Percentiles rank a stretch among this genome's conserved stretches.
Conservation (phyloP, 805 yeast species). For the Wickerhamiella sergipiensis region DNA sequence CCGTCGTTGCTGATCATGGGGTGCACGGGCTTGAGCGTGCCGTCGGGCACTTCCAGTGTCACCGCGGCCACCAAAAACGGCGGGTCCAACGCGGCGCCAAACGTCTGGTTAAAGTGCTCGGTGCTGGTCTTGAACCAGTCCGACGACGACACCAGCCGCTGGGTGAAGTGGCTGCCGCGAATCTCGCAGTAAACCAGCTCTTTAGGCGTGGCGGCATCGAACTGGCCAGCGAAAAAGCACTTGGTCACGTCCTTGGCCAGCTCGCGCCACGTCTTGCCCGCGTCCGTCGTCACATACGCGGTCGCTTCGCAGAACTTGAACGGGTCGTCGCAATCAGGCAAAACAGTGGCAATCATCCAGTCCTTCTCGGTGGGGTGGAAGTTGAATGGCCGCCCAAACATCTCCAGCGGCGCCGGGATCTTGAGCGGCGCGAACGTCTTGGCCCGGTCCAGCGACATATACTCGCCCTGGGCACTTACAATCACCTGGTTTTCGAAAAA, state of each 20-base stretch:
- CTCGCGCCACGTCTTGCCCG: constrained; percentile 48
- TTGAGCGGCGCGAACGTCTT: constrained; percentile 33
- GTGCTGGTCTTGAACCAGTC: constrained; percentile 37
- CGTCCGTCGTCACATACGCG: constrained; percentile 52
- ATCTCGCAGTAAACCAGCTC: constrained; percentile 54
- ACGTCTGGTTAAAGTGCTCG: constrained; percentile 39
- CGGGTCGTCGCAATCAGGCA: constrained; percentile 46
- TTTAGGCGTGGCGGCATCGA: constrained; percentile 32
- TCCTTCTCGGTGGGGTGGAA: constrained; percentile 47
- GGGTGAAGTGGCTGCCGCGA: constrained; percentile 2
- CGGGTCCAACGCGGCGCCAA: constrained; percentile 63
- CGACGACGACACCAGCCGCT: constrained; percentile 33
- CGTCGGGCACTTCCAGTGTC: constrained; percentile 28
- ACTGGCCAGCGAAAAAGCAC: constrained; percentile 59
- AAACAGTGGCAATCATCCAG: constrained; percentile 46
- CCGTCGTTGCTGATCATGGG: constrained; percentile 79
- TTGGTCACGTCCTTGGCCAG: constrained; percentile 38
- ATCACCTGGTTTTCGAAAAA: constrained; percentile 35
- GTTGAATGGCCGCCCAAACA: constrained; percentile 31
- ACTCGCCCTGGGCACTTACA: constrained; percentile 39
- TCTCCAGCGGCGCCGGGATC: constrained; percentile 39
- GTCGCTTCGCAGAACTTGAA: constrained; percentile 38
- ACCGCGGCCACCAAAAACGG: constrained; percentile 60
- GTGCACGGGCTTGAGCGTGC: constrained; percentile 32
- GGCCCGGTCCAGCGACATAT: constrained; percentile 57